Percentiles rank a stretch among this genome's conserved stretches.
Conservation (phyloP, 78 protist genomes). For the Kipferlia bialata region DNA sequence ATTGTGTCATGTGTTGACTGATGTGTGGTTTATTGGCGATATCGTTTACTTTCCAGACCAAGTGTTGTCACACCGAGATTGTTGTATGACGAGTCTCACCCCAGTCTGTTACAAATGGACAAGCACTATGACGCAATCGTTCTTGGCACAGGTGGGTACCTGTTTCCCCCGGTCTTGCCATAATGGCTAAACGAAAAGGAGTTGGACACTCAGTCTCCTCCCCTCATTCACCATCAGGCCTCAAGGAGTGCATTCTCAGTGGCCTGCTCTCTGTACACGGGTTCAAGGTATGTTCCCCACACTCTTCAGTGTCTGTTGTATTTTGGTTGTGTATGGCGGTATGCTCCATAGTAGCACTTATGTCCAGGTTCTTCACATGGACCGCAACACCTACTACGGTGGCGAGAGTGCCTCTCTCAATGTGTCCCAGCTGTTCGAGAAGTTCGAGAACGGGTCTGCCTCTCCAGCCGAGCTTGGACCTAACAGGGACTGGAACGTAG, state of each 20-base stretch:
- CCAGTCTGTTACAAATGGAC: no score
- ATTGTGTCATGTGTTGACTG: no score
- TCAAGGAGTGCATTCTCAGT: constrained; percentile 88
- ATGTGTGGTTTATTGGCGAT: no score
- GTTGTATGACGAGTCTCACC: no score
- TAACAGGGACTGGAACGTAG: constrained; percentile 85
- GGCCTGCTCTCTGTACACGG: constrained; percentile 82
- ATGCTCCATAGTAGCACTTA: no score
- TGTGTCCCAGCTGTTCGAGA: constrained; percentile 61
- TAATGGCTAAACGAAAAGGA: not conserved
- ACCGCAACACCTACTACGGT: constrained; percentile 93
- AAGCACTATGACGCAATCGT: constrained; percentile 7
- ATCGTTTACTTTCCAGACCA: no score
- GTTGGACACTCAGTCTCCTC: not conserved
- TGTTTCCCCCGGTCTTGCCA: not conserved
- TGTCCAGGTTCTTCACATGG: constrained; percentile 95
- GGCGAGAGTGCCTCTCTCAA: constrained; percentile 88
- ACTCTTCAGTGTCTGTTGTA: not conserved
- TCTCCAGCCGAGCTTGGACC: constrained; percentile 52
- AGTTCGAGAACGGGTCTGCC: constrained; percentile 21
- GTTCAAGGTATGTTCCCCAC: constrained; percentile 45
- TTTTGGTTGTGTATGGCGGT: not conserved
- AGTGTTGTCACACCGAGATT: no score
- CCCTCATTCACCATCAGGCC: constrained; percentile 84
- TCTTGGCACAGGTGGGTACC: not conserved